Base-by-base conservation (phyloP, 495 filamentous ascomycete species). In the Thermothielavioides terrestris region DNA sequence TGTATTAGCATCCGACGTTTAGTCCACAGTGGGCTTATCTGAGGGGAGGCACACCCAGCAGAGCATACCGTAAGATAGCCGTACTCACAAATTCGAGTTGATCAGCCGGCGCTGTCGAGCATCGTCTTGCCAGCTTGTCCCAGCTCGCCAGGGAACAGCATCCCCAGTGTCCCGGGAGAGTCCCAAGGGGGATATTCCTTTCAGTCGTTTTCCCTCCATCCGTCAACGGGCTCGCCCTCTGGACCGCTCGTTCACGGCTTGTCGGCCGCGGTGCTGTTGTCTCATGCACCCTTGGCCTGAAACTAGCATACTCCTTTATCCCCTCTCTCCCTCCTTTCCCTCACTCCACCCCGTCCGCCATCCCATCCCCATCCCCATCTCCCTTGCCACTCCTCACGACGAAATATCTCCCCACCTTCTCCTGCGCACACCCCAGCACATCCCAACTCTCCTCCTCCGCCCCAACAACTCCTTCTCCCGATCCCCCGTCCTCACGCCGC, bases 351-450 rank as follows among this genome's bases (percentile, higher is more conserved):
- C 43, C 2, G 1, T 26, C 14, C 15, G n/a, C 15, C 31, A 22
- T 31, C n/a, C 15, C 20, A 1, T 23, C 44, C 10, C 0, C 34
- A 34, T 6, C 8, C n/a, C 14, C 43, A 15, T 32, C 7, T 23
- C 45, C 40, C 22, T 58, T 63, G 28, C 69, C 75, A 46, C 79
- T 86, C 51, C 89, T 79, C 17, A 94, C 89, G 31, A 91, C 81
- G 50, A 95, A 91, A 62, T 82, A 95, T 54, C 71, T 76, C 21
- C 85, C 86, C 9, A 77, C 77, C 32, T 71, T 88, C 64, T 80
- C 77, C 25, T 75, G 69, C 1, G 88, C 85, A 18, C 74, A 73
- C 0, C 70, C 77, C 30, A 94, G 62, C 2, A 82, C 81, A 69
- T 91, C 77, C 74, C 86, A 89, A 61, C 78, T 68, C 66, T 81